These are phyloP conservation scores for Alternaria brassicicola DNA, from an alignment of 2,329 filamentous ascomycete genomes.

Conservation along the genomic window DNA sequence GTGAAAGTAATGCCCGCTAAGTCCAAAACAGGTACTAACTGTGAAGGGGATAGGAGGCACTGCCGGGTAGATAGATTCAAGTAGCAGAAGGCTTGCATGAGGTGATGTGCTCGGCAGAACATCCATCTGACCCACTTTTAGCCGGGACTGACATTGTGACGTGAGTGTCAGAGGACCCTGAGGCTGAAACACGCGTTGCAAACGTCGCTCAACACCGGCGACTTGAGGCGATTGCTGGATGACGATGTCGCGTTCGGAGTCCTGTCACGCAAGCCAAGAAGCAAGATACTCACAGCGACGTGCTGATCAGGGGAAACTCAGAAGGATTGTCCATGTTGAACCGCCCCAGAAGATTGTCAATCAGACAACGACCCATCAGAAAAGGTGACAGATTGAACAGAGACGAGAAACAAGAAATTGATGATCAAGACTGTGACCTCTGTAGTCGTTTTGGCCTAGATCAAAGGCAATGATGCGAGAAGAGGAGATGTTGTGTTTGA, in stretches of 20 bases:
- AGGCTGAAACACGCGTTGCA: conserved; percentile 32
- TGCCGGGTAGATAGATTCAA: conserved; percentile 5
- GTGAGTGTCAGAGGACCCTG: conserved; percentile 28
- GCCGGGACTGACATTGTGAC: conserved; percentile 15
- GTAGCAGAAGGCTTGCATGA: conserved; percentile 14
- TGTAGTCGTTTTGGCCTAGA: not conserved
- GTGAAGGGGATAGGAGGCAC: not conserved
- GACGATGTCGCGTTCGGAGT: not conserved
- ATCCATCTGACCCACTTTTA: conserved; percentile 15
- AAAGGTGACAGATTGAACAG: not conserved
- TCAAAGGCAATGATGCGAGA: not conserved
- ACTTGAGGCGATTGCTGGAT: conserved; percentile 12
- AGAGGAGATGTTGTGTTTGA: not conserved
- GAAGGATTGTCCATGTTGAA: not conserved
- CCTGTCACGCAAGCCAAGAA: not conserved
- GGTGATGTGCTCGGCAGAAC: conserved; percentile 15
- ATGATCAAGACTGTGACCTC: not conserved
- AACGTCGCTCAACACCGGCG: not conserved
- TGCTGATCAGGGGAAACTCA: not conserved
- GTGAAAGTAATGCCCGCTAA: conserved; percentile 9
- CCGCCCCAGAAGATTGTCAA: not conserved
- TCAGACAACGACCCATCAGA: not conserved
- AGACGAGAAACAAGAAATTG: not conserved
- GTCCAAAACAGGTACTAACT: conserved; percentile 9
- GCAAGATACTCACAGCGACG: not conserved